phyloP scores from a whole-genome alignment of 805 yeast genomes.

The Blastobotrys muscicola region DNA sequence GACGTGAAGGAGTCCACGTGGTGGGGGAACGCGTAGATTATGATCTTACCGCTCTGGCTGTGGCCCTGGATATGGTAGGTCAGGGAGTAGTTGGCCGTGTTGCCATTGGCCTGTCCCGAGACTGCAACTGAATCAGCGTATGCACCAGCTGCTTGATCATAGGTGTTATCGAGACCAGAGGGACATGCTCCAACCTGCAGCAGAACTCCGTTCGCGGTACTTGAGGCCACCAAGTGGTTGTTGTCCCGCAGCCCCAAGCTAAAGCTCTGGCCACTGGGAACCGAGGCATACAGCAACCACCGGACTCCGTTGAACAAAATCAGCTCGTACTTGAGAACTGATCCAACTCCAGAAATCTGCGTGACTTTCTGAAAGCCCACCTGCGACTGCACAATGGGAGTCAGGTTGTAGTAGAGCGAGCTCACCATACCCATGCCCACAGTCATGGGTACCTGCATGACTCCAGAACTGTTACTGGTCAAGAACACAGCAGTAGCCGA shows the following conservation, averaged over 20 bases:
- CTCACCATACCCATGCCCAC: slow-evolving; percentile 82
- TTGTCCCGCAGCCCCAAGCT: slow-evolving; percentile 11
- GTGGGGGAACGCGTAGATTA: slow-evolving; percentile 63
- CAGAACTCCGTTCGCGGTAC: slow-evolving; percentile 23
- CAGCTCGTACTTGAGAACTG: slow-evolving; percentile 33
- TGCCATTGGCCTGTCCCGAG: slow-evolving; percentile 34
- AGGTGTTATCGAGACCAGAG: slow-evolving; percentile 19
- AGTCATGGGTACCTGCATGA: slow-evolving; percentile 49
- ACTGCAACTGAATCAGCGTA: slow-evolving; percentile 42
- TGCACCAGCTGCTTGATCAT: slow-evolving; percentile 62
- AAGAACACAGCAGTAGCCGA: slow-evolving; percentile 17
- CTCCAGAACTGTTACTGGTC: slow-evolving; percentile 22
- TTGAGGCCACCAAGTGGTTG: slow-evolving; percentile 19
- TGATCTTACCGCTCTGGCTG: slow-evolving; percentile 30
- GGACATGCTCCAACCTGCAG: slow-evolving; percentile 12
- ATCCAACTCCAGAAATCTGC: slow-evolving; percentile 26
- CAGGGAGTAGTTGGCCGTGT: slow-evolving; percentile 41
- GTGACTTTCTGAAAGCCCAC: slow-evolving; percentile 37
- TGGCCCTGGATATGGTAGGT: slow-evolving; percentile 38
- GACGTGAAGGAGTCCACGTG: slow-evolving; percentile 40
- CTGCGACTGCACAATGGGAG: slow-evolving; percentile 38
- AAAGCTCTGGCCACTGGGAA: slow-evolving; percentile 2
- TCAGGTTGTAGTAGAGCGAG: slow-evolving; percentile 39
- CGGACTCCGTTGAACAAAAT: slow-evolving; percentile 32
- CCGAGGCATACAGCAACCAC: slow-evolving; percentile 43